These are phyloP conservation scores for Sarocladiaceae sp. DNA, from an alignment of 2,329 filamentous ascomycete species.

Conservation along the genomic window DNA sequence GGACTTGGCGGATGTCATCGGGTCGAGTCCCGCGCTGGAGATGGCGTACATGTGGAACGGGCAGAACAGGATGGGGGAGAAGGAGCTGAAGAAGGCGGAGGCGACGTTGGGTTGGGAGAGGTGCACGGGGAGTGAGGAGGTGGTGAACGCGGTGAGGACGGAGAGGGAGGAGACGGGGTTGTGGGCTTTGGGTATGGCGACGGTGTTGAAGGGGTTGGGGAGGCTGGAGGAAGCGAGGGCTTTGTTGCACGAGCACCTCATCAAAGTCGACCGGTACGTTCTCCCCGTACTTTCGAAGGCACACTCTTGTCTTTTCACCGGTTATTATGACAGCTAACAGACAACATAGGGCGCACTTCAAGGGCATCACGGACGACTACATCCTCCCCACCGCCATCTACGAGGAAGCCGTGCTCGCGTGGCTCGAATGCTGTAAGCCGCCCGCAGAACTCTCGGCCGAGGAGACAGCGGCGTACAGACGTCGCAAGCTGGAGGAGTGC, in stretches of 20 bases:
- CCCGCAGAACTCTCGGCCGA: constrained; percentile 26
- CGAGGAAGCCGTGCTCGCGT: constrained; percentile 76
- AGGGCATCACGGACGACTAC: constrained; percentile 62
- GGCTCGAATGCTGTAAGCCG: constrained; percentile 57
- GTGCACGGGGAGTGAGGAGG: constrained; percentile 42
- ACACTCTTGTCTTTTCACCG: not conserved
- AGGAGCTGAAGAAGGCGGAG: constrained; percentile 59
- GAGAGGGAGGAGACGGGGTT: constrained; percentile 58
- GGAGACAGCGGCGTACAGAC: constrained; percentile 25
- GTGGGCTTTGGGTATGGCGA: constrained; percentile 58
- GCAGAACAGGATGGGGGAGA: constrained; percentile 66
- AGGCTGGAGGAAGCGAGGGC: constrained; percentile 58
- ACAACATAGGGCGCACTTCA: constrained; percentile 42
- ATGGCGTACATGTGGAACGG: constrained; percentile 96
- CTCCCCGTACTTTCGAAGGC: fast-evolving
- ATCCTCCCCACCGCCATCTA: constrained; percentile 70
- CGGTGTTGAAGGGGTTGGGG: constrained; percentile 58
- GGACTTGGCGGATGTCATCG: constrained; percentile 72
- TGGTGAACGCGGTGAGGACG: constrained; percentile 39
- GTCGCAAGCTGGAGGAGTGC: constrained; percentile 52
- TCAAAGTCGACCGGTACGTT: constrained; percentile 56
- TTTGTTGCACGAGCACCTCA: constrained; percentile 56
- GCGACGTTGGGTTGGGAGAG: constrained; percentile 58
- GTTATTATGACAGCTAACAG: not conserved
- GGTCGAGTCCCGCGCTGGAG: constrained; percentile 75